Percentiles rank a stretch among this genome's conserved stretches.
Conservation (phyloP, 495 filamentous ascomycete species). For the Chaetomium fimeti region DNA sequence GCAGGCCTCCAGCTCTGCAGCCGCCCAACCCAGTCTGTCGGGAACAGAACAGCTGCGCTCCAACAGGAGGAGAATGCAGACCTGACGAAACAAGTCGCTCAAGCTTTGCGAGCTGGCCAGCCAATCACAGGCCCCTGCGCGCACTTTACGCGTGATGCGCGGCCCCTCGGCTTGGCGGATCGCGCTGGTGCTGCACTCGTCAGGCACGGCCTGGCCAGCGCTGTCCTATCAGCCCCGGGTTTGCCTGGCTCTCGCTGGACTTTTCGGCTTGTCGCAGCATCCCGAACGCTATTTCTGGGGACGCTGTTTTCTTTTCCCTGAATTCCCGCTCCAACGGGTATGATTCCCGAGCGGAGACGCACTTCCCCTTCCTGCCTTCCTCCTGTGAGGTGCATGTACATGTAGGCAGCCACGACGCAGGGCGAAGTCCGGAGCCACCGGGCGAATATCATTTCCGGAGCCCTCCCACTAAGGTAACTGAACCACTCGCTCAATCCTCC, state of each 20-base stretch:
- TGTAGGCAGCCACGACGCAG: background rate
- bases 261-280: slow-evolving; percentile 3
- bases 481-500: background rate
- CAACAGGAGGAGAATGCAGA: background rate
- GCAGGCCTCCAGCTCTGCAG: slow-evolving; percentile 19
- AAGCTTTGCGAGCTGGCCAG: background rate
- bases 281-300: slow-evolving; percentile 15
- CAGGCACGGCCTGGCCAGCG: background rate
- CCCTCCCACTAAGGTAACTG: background rate
- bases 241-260: background rate
- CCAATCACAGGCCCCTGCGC: slow-evolving; percentile 17
- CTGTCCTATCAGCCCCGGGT: background rate
- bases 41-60: slow-evolving; percentile 12
- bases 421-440: background rate
- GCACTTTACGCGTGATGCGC: slow-evolving; percentile 18
- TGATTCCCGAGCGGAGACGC: slow-evolving; percentile 7
- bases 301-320: background rate
- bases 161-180: background rate
- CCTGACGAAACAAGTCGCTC: background rate
- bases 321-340: slow-evolving; percentile 6
- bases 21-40: slow-evolving; percentile 18
- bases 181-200: slow-evolving; percentile 12
- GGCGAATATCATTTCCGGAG: slow-evolving; percentile 9
- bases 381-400: too few species aligned
- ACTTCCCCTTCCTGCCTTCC: too few species aligned